Percentiles rank a stretch among this genome's conserved stretches.
Conservation (phyloP, 2,329 filamentous ascomycete species). For the Orbilia ellipsospora region DNA sequence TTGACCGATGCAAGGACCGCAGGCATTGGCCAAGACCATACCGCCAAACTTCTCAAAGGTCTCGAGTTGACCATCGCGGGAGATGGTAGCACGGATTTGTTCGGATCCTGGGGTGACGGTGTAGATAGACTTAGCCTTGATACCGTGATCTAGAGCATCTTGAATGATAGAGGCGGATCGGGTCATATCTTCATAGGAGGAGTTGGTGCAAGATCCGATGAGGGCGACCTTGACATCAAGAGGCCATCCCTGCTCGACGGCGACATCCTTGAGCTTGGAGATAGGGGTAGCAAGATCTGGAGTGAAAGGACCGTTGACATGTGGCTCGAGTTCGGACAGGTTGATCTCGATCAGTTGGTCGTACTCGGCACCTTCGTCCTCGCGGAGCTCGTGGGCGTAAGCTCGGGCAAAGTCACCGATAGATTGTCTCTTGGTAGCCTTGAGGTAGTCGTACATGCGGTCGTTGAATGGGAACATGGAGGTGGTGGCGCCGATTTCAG, state of each 20-base stretch:
- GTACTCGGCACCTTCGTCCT: slow-evolving; percentile 92
- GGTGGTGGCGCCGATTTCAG: slow-evolving; percentile 68
- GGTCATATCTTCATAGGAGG: slow-evolving; percentile 88
- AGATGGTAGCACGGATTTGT: slow-evolving; percentile 94
- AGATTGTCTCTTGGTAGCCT: slow-evolving; percentile 85
- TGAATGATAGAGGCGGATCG: slow-evolving; percentile 90
- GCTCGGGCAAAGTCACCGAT: slow-evolving; percentile 89
- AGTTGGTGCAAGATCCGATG: slow-evolving; percentile 99
- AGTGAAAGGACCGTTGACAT: slow-evolving; percentile 99
- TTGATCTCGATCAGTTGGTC: slow-evolving; percentile 97
- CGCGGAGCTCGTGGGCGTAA: slow-evolving; percentile 85
- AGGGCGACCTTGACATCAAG: slow-evolving; percentile 95
- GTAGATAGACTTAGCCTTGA: slow-evolving; percentile 94
- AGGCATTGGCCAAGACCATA: slow-evolving; percentile 93
- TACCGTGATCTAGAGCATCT: slow-evolving; percentile 88
- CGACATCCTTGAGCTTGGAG: slow-evolving; percentile 94
- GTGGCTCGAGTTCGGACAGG: slow-evolving; percentile 91
- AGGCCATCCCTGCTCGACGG: slow-evolving; percentile 95
- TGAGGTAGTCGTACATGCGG: slow-evolving; percentile 95
- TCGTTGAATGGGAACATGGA: slow-evolving; percentile 91
- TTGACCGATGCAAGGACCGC: slow-evolving; percentile 91
- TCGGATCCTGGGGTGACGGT: slow-evolving; percentile 96
- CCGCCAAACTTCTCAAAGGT: slow-evolving; percentile 97
- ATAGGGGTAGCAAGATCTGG: slow-evolving; percentile 97
- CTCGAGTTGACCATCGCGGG: slow-evolving; percentile 87